A percentile compares a stretch with the other conserved stretches of the same genome.
These are phyloP conservation scores for Clitopilus hobsonii DNA, from an alignment of 768 basidiomycete species.

Conservation along the genomic window DNA sequence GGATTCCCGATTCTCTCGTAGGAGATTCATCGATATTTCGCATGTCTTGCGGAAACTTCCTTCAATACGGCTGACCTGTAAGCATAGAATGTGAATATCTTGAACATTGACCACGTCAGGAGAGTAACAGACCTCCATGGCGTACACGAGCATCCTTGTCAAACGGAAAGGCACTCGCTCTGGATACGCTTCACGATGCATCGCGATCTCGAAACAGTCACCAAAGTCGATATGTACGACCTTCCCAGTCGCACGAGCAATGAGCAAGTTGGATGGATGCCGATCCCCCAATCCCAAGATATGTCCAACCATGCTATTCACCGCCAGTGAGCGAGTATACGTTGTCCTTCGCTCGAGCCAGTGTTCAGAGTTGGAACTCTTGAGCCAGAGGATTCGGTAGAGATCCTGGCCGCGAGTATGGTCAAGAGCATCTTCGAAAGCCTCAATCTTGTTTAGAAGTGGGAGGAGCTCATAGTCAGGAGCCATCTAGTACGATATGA, in stretches of 20 bases:
- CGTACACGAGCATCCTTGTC: constrained; percentile 94
- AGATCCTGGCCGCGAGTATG: constrained; percentile 97
- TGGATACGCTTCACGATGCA: constrained; percentile 96
- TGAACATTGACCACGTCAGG: not conserved
- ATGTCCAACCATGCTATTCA: constrained; percentile 97
- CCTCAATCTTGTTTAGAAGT: constrained; percentile 93
- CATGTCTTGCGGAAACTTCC: constrained; percentile 92
- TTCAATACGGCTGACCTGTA: constrained; percentile 89
- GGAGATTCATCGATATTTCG: constrained; percentile 91
- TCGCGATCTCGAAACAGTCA: constrained; percentile 95
- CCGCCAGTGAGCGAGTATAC: constrained; percentile 88
- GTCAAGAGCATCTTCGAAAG: constrained; percentile 95
- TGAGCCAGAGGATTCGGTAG: constrained; percentile 93
- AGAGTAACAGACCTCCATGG: constrained; percentile 79
- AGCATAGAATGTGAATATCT: constrained; percentile 5
- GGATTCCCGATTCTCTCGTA: constrained; percentile 93
- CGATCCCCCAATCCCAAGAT: constrained; percentile 92
- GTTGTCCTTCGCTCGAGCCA: constrained; percentile 94
- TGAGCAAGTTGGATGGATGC: constrained; percentile 88
- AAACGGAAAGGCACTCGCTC: constrained; percentile 96
- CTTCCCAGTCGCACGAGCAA: constrained; percentile 85
- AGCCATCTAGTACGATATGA: constrained; percentile 83
- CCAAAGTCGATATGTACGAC: constrained; percentile 96
- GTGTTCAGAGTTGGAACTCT: constrained; percentile 88
- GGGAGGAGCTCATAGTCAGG: constrained; percentile 94